Percentiles rank a stretch among this genome's conserved stretches.
Evolutionary conservation across 2,329 filamentous ascomycete genomes (phyloP).

Genomic region (Colletotrichum incanum): DNA sequence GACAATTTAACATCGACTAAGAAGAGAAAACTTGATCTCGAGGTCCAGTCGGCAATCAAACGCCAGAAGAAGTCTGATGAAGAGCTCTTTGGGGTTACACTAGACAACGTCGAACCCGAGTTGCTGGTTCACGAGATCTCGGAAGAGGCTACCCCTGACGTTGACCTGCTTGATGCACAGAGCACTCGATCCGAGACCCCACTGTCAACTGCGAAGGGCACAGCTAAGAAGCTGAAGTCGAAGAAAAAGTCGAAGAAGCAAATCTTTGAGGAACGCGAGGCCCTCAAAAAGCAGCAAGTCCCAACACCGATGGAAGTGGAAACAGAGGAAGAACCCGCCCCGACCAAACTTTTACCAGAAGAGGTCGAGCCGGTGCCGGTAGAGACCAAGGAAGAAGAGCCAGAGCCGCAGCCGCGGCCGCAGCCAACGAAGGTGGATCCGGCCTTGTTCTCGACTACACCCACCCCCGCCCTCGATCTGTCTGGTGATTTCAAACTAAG

Average conservation of each 20-base stretch:
- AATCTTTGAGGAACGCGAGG: constrained; percentile 77
- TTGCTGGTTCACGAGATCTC: constrained; percentile 63
- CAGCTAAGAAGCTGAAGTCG: constrained; percentile 73
- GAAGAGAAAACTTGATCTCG: constrained; percentile 83
- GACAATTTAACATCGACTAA: constrained; percentile 67
- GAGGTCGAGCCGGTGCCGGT: constrained; percentile 52
- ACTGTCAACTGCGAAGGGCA: constrained; percentile 60
- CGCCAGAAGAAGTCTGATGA: constrained; percentile 86
- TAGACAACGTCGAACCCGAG: constrained; percentile 67
- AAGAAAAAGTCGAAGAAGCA: constrained; percentile 88
- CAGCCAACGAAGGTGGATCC: constrained; percentile 57
- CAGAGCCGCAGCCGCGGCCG: constrained; percentile 38
- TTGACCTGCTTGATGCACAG: constrained; percentile 62
- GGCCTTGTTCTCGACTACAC: constrained; percentile 65
- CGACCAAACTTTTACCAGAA: constrained; percentile 49
- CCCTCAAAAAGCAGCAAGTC: constrained; percentile 70
- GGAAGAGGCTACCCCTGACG: constrained; percentile 66
- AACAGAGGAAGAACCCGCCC: constrained; percentile 45
- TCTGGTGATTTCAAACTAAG: constrained; percentile 63
- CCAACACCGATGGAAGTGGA: constrained; percentile 53
- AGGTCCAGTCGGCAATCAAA: constrained; percentile 80
- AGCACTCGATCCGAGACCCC: constrained; percentile 65
- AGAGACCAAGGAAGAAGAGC: constrained; percentile 54
- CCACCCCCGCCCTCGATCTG: constrained; percentile 62
- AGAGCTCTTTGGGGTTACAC: constrained; percentile 79